Conservation (phyloP, 177 flowering plant species). For the Vitis hybrid region DNA sequence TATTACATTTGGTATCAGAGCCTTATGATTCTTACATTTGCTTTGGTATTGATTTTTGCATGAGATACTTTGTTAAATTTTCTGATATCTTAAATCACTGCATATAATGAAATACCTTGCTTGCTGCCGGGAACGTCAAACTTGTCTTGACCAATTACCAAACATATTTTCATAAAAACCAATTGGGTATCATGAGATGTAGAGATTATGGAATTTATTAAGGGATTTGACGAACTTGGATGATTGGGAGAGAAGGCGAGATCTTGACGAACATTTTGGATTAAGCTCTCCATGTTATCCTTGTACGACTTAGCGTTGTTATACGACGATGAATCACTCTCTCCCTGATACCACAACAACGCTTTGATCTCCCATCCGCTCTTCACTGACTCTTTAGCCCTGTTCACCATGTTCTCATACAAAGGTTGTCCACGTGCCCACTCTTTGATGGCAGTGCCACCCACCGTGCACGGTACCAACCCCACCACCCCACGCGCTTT, state of each 20-base stretch:
- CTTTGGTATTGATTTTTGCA: too few relatives aligned
- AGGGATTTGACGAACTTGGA: slow-evolving; percentile 50
- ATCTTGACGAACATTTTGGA: slow-evolving; percentile 60
- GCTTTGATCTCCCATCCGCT: slow-evolving; percentile 55
- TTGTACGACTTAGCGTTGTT: slow-evolving; percentile 56
- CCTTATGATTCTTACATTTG: too few relatives aligned
- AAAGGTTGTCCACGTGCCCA: slow-evolving; percentile 75
- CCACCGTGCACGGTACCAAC: slow-evolving; percentile 96
- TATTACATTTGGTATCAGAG: too few relatives aligned
- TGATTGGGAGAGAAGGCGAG: slow-evolving; percentile 69
- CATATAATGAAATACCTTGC: too few relatives aligned
- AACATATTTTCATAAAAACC: too few relatives aligned
- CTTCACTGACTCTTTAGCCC: slow-evolving; percentile 51
- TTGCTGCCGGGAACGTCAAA: too few relatives aligned
- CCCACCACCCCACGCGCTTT: slow-evolving; percentile 35
- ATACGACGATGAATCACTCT: slow-evolving; percentile 61
- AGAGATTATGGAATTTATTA: too few relatives aligned
- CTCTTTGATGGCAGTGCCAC: slow-evolving; percentile 82
- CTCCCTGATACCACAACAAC: slow-evolving; percentile 94
- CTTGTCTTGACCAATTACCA: too few relatives aligned
- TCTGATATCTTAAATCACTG: too few relatives aligned
- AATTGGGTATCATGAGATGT: too few relatives aligned
- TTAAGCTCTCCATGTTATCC: slow-evolving; percentile 62
- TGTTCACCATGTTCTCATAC: slow-evolving; percentile 73
- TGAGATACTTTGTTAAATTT: too few relatives aligned